phyloP scores from a whole-genome alignment of 306 rosid genomes.

The Cicer yamashitae region DNA sequence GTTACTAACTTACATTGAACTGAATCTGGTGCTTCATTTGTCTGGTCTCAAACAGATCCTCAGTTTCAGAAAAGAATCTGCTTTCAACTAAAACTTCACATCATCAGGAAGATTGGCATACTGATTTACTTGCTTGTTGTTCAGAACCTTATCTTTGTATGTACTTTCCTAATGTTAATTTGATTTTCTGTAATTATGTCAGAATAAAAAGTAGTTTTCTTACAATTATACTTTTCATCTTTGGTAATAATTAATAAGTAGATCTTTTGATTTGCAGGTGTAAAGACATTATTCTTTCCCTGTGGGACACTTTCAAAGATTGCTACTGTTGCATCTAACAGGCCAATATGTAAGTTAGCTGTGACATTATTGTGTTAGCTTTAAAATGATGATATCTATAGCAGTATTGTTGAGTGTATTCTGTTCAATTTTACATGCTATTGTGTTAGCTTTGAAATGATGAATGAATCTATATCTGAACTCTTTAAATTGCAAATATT shows the following conservation, averaged over 20 bases:
- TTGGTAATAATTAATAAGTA: slow-evolving; percentile 22
- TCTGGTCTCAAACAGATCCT: slow-evolving; percentile 56
- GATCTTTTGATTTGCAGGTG: slow-evolving; percentile 61
- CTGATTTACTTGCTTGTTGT: slow-evolving; percentile 93
- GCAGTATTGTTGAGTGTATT: not conserved
- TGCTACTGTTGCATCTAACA: slow-evolving; percentile 81
- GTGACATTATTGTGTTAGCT: slow-evolving; percentile 23
- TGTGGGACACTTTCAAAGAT: slow-evolving; percentile 93
- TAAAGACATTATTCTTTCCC: slow-evolving; percentile 85
- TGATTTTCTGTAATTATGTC: slow-evolving; percentile 15
- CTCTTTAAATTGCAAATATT: not conserved
- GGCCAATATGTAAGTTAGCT: slow-evolving; percentile 79
- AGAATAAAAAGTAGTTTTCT: not conserved
- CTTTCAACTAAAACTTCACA: slow-evolving; percentile 67
- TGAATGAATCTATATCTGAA: too few species aligned
- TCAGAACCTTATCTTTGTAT: slow-evolving; percentile 89
- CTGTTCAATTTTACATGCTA: not conserved
- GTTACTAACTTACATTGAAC: slow-evolving; percentile 34
- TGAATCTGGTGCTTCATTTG: slow-evolving; percentile 28
- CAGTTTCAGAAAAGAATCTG: slow-evolving; percentile 65
- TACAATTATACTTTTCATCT: slow-evolving; percentile 13
- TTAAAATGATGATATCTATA: slow-evolving; percentile 10
- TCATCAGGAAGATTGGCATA: slow-evolving; percentile 81
- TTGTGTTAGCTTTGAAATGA: too few species aligned
- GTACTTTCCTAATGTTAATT: slow-evolving; percentile 45